Percentiles rank a stretch among this genome's conserved stretches.
Conservation (phyloP, 1,284 basidiomycete genomes). For the Somion occarium region DNA sequence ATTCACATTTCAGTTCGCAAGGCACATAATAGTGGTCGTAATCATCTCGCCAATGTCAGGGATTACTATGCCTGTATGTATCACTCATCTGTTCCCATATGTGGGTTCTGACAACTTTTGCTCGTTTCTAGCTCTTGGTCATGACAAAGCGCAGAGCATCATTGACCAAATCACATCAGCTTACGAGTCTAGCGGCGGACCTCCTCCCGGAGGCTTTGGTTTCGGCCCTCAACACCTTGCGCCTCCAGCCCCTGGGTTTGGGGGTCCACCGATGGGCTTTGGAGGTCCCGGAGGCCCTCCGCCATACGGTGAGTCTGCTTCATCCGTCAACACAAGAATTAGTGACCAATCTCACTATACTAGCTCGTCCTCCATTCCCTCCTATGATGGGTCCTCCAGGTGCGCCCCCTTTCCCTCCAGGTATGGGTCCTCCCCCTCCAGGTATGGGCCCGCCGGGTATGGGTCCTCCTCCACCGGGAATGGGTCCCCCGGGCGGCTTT, state of each 20-base stretch:
- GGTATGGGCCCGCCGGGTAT: conserved; percentile 30
- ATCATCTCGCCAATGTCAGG: conserved; percentile 93
- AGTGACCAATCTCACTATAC: neutral
- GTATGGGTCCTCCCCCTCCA: conserved; percentile 30
- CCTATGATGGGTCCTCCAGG: conserved; percentile 44
- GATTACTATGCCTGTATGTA: conserved; percentile 93
- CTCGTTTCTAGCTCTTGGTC: conserved; percentile 69
- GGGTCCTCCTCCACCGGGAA: conserved; percentile 29
- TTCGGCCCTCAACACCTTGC: conserved; percentile 72
- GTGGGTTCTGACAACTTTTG: neutral
- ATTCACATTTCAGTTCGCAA: conserved; percentile 73
- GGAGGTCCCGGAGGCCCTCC: conserved; percentile 36
- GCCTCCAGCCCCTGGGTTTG: conserved; percentile 32
- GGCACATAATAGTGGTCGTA: conserved; percentile 95
- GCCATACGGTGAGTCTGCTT: conserved; percentile 40
- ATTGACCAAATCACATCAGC: conserved; percentile 94
- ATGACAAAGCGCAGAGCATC: conserved; percentile 93
- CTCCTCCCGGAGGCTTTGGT: conserved; percentile 79
- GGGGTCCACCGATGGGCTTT: conserved; percentile 41
- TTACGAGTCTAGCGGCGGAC: conserved; percentile 82
- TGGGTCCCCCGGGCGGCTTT: conserved; percentile 28
- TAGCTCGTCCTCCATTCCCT: conserved; percentile 68
- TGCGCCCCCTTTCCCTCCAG: conserved; percentile 34
- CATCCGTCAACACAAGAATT: neutral
- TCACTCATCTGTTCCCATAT: no score